Evolutionary conservation across 805 yeast genomes (phyloP).

Genomic region (Lipomyces sp.): DNA sequence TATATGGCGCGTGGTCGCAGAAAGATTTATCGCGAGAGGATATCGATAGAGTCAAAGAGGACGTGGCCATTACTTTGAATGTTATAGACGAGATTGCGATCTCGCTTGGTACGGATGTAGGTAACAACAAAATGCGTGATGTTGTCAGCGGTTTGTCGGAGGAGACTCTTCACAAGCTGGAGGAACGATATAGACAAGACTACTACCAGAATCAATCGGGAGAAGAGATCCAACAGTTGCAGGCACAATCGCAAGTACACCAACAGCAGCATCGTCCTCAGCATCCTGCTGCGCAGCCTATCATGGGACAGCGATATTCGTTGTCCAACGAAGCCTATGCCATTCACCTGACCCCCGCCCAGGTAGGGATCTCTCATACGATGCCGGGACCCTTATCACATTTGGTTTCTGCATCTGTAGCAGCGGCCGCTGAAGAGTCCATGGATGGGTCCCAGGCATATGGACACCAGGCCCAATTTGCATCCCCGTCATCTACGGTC

Average conservation of each 20-base stretch:
- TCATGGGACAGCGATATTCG: constrained; percentile 7
- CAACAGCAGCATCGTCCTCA: not conserved
- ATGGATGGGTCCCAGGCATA: not conserved
- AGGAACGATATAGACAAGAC: constrained; percentile 18
- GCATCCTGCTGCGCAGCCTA: not conserved
- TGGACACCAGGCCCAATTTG: constrained; percentile 4
- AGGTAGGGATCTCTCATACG: not conserved
- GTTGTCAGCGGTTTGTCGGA: constrained; percentile 21
- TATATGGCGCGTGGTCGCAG: constrained; percentile 34
- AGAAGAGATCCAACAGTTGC: constrained; percentile 8
- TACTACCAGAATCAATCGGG: constrained; percentile 17
- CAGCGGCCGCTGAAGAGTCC: constrained; percentile 2
- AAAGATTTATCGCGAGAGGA: constrained; percentile 20
- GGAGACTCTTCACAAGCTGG: constrained; percentile 25
- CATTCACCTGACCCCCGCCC: not conserved
- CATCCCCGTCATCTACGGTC: not conserved
- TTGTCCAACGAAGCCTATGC: not conserved
- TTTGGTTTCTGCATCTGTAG: constrained; percentile 10
- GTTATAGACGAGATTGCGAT: constrained; percentile 26
- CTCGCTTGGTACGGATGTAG: constrained; percentile 19
- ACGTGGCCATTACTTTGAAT: constrained; percentile 19
- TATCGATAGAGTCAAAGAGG: constrained; percentile 25
- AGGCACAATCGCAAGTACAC: constrained; percentile 5
- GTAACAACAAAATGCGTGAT: constrained; percentile 24
- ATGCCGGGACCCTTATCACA: not conserved